Base-by-base conservation (phyloP, 495 filamentous ascomycete genomes). In the Penicillium desertorum region DNA sequence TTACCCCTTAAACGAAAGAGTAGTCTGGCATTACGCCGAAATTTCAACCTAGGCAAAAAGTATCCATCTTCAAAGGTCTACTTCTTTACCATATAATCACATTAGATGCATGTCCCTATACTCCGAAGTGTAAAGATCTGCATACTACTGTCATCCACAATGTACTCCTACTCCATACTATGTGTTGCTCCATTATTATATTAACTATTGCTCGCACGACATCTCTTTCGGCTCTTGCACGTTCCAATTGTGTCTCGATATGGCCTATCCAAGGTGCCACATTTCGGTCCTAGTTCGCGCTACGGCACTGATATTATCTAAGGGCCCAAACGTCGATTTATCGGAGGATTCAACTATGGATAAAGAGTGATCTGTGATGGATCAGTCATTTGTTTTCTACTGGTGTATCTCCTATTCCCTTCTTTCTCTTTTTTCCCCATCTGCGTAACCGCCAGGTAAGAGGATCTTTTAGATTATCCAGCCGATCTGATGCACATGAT, bases 171-270 rank as follows among this genome's bases (percentile, higher is more conserved):
- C 39, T 50, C 54, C 20, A 81, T 89, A 76, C 78, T 88, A 16
- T 20, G 79, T 80, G 0, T 73, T 84, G 11, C 70, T 71, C 36
- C 65, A 81, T 49, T 80, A 83, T 61, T 61, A 79, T 47, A 75
- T 89, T 54, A 23, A 23, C 23, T 5, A 23, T 5, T 5, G 4
- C 3, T 23, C 0, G 23, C 5, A 4, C 23, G 23, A 23, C 23
- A 3, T 5, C 71, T 88, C 5, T 87, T 90, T 56, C 80, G 86
- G 10, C 72, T 89, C 43, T 80, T 88, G 14, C 80, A 83, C 20
- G 84, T 88, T 56, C 80, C 83, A 3, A 74, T 81, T 22, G 86
- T 89, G 5, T 69, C 81, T n/a, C 66, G 77, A 16, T 89, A 87
- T 60, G 82, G 85, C 63, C 76, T 88, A 16, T 66, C 63, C 10